A percentile compares a stretch with the other conserved stretches of the same genome.
phyloP scores from a whole-genome alignment of 352 stramenopile genomes.

The Pythium aquatile region DNA sequence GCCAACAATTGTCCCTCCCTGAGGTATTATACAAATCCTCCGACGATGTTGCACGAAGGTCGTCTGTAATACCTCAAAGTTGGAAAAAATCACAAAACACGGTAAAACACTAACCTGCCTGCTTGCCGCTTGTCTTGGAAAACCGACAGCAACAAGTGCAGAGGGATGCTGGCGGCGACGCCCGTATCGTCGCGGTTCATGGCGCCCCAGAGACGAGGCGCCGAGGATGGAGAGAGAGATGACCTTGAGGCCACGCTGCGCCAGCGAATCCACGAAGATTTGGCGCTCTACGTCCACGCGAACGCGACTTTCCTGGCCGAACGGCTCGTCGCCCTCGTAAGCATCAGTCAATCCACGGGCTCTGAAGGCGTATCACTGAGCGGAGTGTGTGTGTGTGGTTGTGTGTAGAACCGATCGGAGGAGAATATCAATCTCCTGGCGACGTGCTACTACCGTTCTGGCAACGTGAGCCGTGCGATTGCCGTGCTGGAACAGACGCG shows the following conservation, averaged over 20 bases:
- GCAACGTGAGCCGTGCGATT: conserved; percentile 47
- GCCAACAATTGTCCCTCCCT: background rate
- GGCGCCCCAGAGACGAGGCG: background rate
- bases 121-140: background rate
- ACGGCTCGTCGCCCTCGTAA: conserved; percentile 75
- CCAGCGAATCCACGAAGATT: conserved; percentile 48
- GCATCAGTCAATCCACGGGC: background rate
- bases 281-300: conserved; percentile 53
- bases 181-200: conserved; percentile 20
- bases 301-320: conserved; percentile 84
- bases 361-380: background rate
- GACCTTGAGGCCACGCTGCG: conserved; percentile 50
- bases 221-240: background rate
- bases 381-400: conserved; percentile 13
- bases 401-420: conserved; percentile 47
- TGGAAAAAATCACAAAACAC: conserved; percentile 19
- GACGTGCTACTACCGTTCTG: conserved; percentile 66
- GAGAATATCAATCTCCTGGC: conserved; percentile 56
- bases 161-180: conserved; percentile 16
- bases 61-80: conserved; percentile 7
- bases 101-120: background rate
- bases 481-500: conserved; percentile 50
- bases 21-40: background rate
- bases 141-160: conserved; percentile 8
- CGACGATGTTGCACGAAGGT: conserved; percentile 25